A percentile compares a stretch with the other conserved stretches of the same genome.
Conservation (phyloP, 495 filamentous ascomycete genomes). For the Mytilinidion resinicola region DNA sequence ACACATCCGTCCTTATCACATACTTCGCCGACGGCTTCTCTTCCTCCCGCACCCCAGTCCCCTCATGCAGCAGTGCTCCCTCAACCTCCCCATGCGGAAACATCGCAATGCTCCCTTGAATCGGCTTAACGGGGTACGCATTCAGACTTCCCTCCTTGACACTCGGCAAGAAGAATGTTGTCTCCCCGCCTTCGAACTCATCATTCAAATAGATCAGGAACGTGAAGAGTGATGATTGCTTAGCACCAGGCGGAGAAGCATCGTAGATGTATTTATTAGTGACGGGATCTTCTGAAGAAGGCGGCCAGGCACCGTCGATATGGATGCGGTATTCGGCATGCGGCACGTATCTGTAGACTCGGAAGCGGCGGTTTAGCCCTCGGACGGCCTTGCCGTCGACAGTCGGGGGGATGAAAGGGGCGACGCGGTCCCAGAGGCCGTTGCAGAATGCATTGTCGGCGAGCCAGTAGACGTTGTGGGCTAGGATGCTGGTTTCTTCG, state of each 20-base stretch:
- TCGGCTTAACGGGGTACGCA: constrained; percentile 44
- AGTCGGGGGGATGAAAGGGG: constrained; percentile 34
- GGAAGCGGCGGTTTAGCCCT: constrained; percentile 45
- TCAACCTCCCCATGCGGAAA: constrained; percentile 46
- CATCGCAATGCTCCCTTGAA: constrained; percentile 42
- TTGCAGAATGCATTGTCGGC: constrained; percentile 40
- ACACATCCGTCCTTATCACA: constrained; percentile 45
- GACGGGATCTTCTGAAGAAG: constrained; percentile 34
- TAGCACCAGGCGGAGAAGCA: constrained; percentile 37
- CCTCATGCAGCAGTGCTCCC: constrained; percentile 43
- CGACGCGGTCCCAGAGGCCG: constrained; percentile 40
- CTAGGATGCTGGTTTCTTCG: constrained; percentile 40
- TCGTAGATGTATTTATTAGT: constrained; percentile 44
- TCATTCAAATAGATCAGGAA: constrained; percentile 50
- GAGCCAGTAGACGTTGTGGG: constrained; percentile 50
- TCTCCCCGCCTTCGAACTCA: constrained; percentile 47
- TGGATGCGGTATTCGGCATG: constrained; percentile 43
- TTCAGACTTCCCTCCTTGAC: constrained; percentile 42
- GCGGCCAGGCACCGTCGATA: constrained; percentile 47
- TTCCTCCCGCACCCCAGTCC: constrained; percentile 42
- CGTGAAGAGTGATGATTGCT: constrained; percentile 45
- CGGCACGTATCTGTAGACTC: constrained; percentile 47
- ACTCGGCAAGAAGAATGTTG: constrained; percentile 45
- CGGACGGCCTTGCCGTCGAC: constrained; percentile 37
- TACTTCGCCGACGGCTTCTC: constrained; percentile 36